Percentiles rank a stretch among this genome's conserved stretches.
These are phyloP conservation scores for Leishmania gerbilli DNA, from an alignment of 208 protist genomes.

Conservation along the genomic window DNA sequence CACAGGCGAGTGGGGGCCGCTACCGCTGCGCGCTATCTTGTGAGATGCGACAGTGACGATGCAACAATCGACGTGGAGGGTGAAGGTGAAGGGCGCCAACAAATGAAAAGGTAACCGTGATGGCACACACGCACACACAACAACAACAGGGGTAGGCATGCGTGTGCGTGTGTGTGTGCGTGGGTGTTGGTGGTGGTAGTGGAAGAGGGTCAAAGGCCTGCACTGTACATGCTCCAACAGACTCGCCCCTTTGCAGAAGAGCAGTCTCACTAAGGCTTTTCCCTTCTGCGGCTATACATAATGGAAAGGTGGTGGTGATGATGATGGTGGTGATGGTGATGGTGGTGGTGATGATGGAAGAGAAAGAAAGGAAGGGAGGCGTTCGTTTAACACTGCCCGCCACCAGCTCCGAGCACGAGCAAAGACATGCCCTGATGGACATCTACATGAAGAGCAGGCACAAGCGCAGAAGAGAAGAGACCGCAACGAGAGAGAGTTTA, in stretches of 20 bases:
- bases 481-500: neutral
- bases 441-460: neutral
- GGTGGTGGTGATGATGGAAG: no score
- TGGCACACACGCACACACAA: neutral
- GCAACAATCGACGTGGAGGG: neutral
- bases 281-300: conserved; percentile 2
- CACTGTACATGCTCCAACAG: neutral
- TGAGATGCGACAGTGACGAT: neutral
- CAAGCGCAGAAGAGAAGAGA: neutral
- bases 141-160: neutral
- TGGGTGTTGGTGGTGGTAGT: neutral
- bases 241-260: neutral
- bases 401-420: neutral
- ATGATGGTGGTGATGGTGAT: no score
- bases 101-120: neutral
- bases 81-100: neutral
- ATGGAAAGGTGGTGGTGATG: neutral
- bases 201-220: neutral
- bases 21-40: neutral
- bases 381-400: neutral
- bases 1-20: neutral
- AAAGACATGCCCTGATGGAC: neutral
- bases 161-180: neutral
- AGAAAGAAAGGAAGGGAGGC: neutral
- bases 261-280: neutral